Evolutionary conservation across 2,329 filamentous ascomycete species (phyloP).

Genomic region (Blastomyces silverae): DNA sequence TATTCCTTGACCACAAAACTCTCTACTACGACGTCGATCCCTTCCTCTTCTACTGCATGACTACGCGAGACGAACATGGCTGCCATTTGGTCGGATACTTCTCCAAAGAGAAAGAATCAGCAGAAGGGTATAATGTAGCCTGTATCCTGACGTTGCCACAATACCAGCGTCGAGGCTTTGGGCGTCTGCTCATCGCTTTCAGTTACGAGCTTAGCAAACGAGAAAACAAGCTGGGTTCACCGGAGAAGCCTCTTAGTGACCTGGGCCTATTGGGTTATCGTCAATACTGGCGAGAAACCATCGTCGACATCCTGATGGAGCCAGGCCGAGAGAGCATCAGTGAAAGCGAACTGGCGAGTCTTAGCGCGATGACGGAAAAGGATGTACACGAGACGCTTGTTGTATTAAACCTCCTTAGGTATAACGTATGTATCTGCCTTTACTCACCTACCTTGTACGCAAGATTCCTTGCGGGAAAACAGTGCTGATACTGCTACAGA

Average conservation of each 20-base stretch:
- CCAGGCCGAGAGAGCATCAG: slow-evolving; percentile 61
- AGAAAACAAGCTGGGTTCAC: slow-evolving; percentile 89
- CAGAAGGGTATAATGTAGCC: slow-evolving; percentile 94
- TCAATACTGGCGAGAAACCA: slow-evolving; percentile 95
- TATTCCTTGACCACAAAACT: slow-evolving; percentile 98
- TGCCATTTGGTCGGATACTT: slow-evolving; percentile 99
- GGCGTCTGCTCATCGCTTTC: slow-evolving; percentile 89
- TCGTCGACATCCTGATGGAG: slow-evolving; percentile 77
- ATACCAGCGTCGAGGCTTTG: slow-evolving; percentile 91
- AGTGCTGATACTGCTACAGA: slow-evolving; percentile 37
- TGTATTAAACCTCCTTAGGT: slow-evolving; percentile 88
- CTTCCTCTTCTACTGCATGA: slow-evolving; percentile 95
- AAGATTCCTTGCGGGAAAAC: background rate
- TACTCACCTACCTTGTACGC: background rate
- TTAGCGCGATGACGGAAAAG: slow-evolving; percentile 90
- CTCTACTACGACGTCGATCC: slow-evolving; percentile 97
- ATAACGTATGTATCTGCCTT: slow-evolving; percentile 52
- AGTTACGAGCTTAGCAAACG: slow-evolving; percentile 95
- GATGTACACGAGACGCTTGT: slow-evolving; percentile 94
- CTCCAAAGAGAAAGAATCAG: slow-evolving; percentile 95
- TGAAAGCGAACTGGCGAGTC: slow-evolving; percentile 72
- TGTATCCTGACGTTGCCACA: slow-evolving; percentile 96
- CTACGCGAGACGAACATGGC: slow-evolving; percentile 81
- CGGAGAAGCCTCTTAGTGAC: slow-evolving; percentile 94
- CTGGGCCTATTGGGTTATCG: slow-evolving; percentile 87